phyloP scores from a whole-genome alignment of 1,284 basidiomycete genomes.

The Rhodotorula sp. region DNA sequence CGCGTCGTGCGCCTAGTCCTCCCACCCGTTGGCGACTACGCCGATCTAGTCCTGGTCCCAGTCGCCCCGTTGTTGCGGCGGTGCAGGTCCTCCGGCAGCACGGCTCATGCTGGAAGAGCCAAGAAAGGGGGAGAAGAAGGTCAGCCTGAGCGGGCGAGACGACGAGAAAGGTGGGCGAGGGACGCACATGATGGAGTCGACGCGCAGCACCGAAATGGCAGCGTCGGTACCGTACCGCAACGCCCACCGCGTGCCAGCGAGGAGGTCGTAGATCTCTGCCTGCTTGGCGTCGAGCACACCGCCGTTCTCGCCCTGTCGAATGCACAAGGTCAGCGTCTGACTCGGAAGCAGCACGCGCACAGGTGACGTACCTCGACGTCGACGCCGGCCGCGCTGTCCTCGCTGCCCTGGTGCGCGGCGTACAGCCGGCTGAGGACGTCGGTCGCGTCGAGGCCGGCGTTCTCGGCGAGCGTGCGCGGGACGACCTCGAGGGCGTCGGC shows the following conservation, averaged over 20 bases:
- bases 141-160: background rate
- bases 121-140: background rate
- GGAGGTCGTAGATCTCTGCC: constrained; percentile 74
- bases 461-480: constrained; percentile 91
- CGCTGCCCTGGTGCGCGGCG: constrained; percentile 78
- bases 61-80: constrained; percentile 47
- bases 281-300: constrained; percentile 67
- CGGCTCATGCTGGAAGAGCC: constrained; percentile 37
- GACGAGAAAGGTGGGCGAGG: background rate
- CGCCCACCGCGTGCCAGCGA: constrained; percentile 87
- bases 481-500: constrained; percentile 88
- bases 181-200: constrained; percentile 83
- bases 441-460: constrained; percentile 91
- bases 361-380: constrained; percentile 74
- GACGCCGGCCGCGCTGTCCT: constrained; percentile 73
- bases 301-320: constrained; percentile 66
- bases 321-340: background rate
- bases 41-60: constrained; percentile 43
- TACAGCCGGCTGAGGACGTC: constrained; percentile 85
- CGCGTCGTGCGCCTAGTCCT: background rate
- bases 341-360: background rate
- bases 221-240: constrained; percentile 87
- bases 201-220: constrained; percentile 87
- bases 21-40: rapidly evolving
- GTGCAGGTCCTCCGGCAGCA: constrained; percentile 47